Conservation (phyloP, 352 stramenopile genomes). For the Globisporangium nunn region DNA sequence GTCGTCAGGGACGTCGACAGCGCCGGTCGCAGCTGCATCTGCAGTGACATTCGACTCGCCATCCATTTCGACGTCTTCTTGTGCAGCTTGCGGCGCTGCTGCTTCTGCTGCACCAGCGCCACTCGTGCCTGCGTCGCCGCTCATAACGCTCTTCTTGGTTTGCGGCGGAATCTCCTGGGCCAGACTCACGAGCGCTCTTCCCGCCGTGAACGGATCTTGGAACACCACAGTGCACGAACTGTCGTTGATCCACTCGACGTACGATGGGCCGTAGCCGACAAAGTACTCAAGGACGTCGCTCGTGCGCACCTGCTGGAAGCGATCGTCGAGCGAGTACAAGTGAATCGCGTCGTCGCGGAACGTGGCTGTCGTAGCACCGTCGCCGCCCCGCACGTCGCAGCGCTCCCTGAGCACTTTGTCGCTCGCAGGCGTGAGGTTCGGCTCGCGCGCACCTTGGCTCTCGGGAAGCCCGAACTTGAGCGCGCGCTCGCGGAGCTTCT, state of each 20-base stretch:
- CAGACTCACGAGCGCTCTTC: slow-evolving; percentile 52
- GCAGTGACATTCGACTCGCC: slow-evolving; percentile 11
- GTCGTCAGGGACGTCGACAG: slow-evolving; percentile 38
- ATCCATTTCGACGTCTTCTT: slow-evolving; percentile 58
- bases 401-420: slow-evolving; percentile 56
- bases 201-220: slow-evolving; percentile 64
- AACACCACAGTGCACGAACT: slow-evolving; percentile 81
- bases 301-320: slow-evolving; percentile 75
- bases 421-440: slow-evolving; percentile 30
- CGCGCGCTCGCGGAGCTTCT: slow-evolving; percentile 57
- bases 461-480: slow-evolving; percentile 61
- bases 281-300: slow-evolving; percentile 80
- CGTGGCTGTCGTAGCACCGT: slow-evolving; percentile 17
- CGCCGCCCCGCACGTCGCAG: slow-evolving; percentile 40
- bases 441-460: slow-evolving; percentile 15
- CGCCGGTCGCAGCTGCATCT: neutral
- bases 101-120: neutral
- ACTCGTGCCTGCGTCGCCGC: no score
- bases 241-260: slow-evolving; percentile 87
- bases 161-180: slow-evolving; percentile 43
- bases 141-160: slow-evolving; percentile 14
- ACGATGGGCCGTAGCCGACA: slow-evolving; percentile 66
- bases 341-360: slow-evolving; percentile 68
- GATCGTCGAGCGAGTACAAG: slow-evolving; percentile 76
- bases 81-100: neutral